Evolutionary conservation across 148 eudicot species (phyloP).

Genomic region (Tetragonia tetragonoides): DNA sequence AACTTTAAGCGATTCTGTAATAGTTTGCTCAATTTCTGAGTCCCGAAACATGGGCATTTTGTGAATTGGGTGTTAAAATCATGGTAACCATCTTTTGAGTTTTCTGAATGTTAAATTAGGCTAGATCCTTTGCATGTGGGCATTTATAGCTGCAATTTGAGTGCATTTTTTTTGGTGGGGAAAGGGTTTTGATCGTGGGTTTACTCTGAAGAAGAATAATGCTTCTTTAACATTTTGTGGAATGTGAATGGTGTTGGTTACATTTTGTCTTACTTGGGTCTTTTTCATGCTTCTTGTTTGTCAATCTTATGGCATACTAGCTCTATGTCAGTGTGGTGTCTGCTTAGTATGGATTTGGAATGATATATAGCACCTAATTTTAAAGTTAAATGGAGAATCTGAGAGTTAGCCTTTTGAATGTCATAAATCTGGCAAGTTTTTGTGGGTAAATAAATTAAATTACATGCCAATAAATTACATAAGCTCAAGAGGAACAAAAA

Average conservation of each 20-base stretch:
- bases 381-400: neutral
- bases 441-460: no score
- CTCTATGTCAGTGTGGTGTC: neutral
- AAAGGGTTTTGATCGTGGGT: neutral
- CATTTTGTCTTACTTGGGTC: neutral
- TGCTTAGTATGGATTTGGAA: neutral
- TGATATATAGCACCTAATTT: neutral
- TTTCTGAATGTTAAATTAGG: neutral
- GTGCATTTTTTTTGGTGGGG: neutral
- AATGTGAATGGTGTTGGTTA: conserved; percentile 14
- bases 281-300: neutral
- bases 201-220: neutral
- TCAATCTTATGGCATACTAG: neutral
- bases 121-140: neutral
- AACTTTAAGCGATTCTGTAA: neutral
- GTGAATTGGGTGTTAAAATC: neutral
- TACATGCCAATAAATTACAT: neutral
- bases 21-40: no score
- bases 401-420: neutral
- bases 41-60: neutral
- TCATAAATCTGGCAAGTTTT: neutral
- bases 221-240: neutral
- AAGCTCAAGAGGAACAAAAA: no score
- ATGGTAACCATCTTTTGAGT: neutral
- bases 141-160: neutral